Base-by-base conservation (phyloP, 73 alveolate species). In the Halteria grandinella region DNA sequence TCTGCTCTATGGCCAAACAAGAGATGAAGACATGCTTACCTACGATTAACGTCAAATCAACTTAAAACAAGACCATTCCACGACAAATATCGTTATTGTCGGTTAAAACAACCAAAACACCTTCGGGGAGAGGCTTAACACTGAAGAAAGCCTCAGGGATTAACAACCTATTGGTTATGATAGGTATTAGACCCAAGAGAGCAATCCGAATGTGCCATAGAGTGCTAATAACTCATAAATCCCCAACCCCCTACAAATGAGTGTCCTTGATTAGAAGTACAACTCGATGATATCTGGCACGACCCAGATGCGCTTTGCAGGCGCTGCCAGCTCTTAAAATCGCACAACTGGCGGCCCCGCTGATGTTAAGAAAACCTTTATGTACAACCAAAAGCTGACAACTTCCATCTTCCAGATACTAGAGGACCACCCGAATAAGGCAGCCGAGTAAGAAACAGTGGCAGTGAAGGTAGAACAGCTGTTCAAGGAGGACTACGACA, bases 281-380 rank as follows among this genome's bases (percentile, higher is more conserved):
- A 36, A 11, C 5, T 36, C n/a, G 5, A 36, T 36, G 47, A 11
- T 5, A 36, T 7, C 47, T 7, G n/a, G 47, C 5, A 7, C n/a
- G 11, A 36, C 47, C 5, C 5, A 11, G n/a, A 7, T 36, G 47
- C n/a, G 11, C 47, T 36, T 11, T 11, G 11, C n/a, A 36, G n/a
- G 5, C 11, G 5, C 11, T 7, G 11, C 5, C 47, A 36, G 47
- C n/a, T 5, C 5, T 5, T 5, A 36, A 36, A 36, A 11, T 7
- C 11, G 47, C 44, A 44, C 12, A 70, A 70, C n/a, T 70, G 45
- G 23, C 12, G 83, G 83, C 2, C 83, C 83, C 14, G 45, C 49
- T 6, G 83, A 70, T 49, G 15, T 70, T 21, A 28, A 48, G 50
- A 49, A 70, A 21, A 70, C 83, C 15, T 51, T 33, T 11, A 27